Base-by-base conservation (phyloP, 2,329 filamentous ascomycete genomes). In the Cordyceps cateniannulata region DNA sequence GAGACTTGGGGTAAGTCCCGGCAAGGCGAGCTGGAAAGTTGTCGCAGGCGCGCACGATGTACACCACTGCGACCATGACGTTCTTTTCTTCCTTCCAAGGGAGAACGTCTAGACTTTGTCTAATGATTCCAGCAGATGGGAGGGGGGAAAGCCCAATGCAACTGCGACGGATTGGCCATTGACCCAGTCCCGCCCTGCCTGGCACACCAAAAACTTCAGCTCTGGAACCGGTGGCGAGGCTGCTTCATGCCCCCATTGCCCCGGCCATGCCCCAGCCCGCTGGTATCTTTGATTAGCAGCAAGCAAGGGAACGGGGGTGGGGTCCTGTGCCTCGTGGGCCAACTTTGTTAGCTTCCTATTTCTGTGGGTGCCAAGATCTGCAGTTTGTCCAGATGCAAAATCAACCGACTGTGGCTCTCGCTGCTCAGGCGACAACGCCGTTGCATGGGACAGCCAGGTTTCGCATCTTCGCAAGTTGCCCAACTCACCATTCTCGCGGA, bases 291-390 rank as follows among this genome's bases (percentile, higher is more conserved):
- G 56, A 24, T 48, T 44, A 59, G 38, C 47, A 25, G 12, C 35
- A 12, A 3, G 16, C 40, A 42, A 35, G 14, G 38, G 45, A 40
- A 59, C 38, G 48, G 48, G 48, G 27, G 56, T 25, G 56, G 56
- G 48, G 47, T 52, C 51, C 38, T 45, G 24, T 59, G 45, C 55
- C 55, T 52, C 47, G 56, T 59, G 56, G 56, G 51, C 27, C 24
- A 57, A 38, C 44, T 49, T 49, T 55, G 45, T 16, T 25, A 47
- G 45, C 32, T 49, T 32, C 44, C 22, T 35, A 18, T 50, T 50
- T 50, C 56, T 59, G 45, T 51, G 54, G 44, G 56, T 59, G 56
- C 56, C 56, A 59, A 59, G 56, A 59, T 59, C 48, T 59, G 48
- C 48, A 29, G 48, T 42, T 18, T 18, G n/a, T 14, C 56, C 56